phyloP scores from a whole-genome alignment of 2,329 filamentous ascomycete genomes.

The Penicillium sp. region DNA sequence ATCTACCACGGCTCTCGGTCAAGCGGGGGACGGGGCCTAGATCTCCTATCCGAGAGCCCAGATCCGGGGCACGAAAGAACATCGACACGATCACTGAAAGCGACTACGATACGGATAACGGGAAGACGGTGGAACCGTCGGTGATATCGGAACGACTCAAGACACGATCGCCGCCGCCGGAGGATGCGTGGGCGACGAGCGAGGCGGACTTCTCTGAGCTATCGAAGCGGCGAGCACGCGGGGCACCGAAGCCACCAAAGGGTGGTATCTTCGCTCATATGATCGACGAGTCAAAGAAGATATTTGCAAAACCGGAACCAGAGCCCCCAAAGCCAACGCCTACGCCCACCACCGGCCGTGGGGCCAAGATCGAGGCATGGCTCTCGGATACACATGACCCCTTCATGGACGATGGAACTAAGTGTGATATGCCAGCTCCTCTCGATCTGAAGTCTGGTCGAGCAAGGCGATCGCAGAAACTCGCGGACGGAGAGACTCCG shows the following conservation, averaged over 20 bases:
- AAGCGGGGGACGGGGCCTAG: conserved; percentile 30
- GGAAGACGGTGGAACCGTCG: conserved; percentile 23
- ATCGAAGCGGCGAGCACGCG: conserved; percentile 37
- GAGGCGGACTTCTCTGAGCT: conserved; percentile 43
- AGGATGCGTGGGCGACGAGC: conserved; percentile 38
- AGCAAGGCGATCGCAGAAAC: conserved; percentile 30
- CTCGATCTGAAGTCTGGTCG: conserved; percentile 43
- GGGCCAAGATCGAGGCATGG: conserved; percentile 64
- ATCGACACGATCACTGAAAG: conserved; percentile 23
- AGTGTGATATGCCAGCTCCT: conserved; percentile 43
- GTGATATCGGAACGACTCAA: conserved; percentile 26
- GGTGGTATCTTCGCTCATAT: conserved; percentile 47
- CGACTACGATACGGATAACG: conserved; percentile 25
- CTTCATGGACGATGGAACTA: conserved; percentile 47
- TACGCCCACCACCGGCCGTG: conserved; percentile 40
- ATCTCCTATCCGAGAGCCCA: conserved; percentile 27
- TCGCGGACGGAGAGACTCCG: conserved; percentile 22
- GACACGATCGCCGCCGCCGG: conserved; percentile 29
- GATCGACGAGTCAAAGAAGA: conserved; percentile 46
- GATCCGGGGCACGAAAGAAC: conserved; percentile 16
- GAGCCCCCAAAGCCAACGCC: conserved; percentile 42
- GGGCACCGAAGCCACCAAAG: conserved; percentile 39
- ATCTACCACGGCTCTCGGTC: conserved; percentile 26
- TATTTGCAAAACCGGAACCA: conserved; percentile 45
- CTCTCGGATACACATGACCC: conserved; percentile 59